phyloP scores from a whole-genome alignment of 2,329 filamentous ascomycete species.

The Thermothelomyces thermophilus region DNA sequence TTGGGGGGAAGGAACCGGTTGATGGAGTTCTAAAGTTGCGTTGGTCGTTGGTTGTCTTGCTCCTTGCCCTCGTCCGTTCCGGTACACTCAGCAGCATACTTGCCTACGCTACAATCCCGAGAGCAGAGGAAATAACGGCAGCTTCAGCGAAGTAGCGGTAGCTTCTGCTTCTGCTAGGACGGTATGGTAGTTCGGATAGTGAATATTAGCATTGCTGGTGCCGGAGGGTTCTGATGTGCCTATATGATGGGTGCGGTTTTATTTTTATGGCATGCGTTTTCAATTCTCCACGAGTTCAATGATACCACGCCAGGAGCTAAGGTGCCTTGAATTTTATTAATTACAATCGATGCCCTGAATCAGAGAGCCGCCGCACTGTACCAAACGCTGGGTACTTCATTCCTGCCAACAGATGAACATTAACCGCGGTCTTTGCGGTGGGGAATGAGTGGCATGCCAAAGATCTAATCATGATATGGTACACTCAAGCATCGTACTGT shows the following conservation, averaged over 20 bases:
- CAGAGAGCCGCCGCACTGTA: background rate
- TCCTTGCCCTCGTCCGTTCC: background rate
- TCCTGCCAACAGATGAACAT: too few relatives aligned
- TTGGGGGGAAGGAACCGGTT: background rate
- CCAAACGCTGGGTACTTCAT: background rate
- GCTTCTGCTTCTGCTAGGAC: background rate
- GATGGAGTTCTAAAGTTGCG: conserved; percentile 1
- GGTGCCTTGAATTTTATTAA: too few relatives aligned
- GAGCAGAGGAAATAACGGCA: background rate
- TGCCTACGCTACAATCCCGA: background rate
- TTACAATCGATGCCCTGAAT: too few relatives aligned
- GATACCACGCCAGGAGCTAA: too few relatives aligned
- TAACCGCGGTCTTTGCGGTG: background rate
- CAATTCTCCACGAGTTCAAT: too few relatives aligned
- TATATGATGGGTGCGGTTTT: background rate
- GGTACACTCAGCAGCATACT: background rate
- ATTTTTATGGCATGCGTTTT: background rate
- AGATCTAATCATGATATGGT: background rate
- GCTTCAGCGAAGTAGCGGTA: background rate
- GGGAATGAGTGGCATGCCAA: background rate
- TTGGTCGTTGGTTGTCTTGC: background rate
- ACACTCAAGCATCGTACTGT: conserved; percentile 6
- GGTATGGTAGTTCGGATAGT: background rate
- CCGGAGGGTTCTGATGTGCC: too few relatives aligned
- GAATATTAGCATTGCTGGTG: background rate